Conservation (phyloP, 2,329 filamentous ascomycete genomes). For the Cladosporium colombiae region DNA sequence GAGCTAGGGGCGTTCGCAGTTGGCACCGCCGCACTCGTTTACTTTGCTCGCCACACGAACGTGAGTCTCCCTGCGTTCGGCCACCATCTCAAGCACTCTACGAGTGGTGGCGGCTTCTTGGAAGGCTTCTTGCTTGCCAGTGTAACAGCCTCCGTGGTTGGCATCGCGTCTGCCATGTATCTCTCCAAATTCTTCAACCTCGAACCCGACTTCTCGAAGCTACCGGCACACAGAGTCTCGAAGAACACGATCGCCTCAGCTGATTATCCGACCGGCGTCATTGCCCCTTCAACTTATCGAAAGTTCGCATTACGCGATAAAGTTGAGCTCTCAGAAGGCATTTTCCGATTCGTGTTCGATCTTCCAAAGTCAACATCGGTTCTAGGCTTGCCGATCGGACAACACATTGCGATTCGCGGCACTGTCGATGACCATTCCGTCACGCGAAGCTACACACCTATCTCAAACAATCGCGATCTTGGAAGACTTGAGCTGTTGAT, state of each 20-base stretch:
- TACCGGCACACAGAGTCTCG: constrained; percentile 43
- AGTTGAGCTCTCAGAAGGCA: constrained; percentile 26
- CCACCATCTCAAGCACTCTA: neutral
- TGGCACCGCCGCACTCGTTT: constrained; percentile 20
- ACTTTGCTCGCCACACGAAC: constrained; percentile 20
- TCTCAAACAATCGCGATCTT: constrained; percentile 37
- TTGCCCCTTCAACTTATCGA: constrained; percentile 53
- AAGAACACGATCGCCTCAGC: constrained; percentile 3
- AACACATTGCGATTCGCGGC: constrained; percentile 38
- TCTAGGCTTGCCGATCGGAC: constrained; percentile 39
- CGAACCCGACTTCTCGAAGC: constrained; percentile 19
- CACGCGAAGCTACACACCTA: constrained; percentile 29
- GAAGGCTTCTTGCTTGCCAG: constrained; percentile 44
- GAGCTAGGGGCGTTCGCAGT: constrained; percentile 20
- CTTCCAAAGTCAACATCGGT: constrained; percentile 29
- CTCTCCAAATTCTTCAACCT: constrained; percentile 23
- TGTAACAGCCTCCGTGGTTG: constrained; percentile 21
- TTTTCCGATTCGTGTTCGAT: constrained; percentile 33
- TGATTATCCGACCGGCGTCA: constrained; percentile 45
- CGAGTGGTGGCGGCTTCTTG: constrained; percentile 33
- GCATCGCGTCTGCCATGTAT: constrained; percentile 20
- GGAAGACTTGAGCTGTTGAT: constrained; percentile 55
- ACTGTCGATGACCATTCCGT: constrained; percentile 27
- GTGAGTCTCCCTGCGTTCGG: neutral
- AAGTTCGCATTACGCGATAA: constrained; percentile 45